Conservation (phyloP, 2,329 filamentous ascomycete species). For the Fusarium clavum region DNA sequence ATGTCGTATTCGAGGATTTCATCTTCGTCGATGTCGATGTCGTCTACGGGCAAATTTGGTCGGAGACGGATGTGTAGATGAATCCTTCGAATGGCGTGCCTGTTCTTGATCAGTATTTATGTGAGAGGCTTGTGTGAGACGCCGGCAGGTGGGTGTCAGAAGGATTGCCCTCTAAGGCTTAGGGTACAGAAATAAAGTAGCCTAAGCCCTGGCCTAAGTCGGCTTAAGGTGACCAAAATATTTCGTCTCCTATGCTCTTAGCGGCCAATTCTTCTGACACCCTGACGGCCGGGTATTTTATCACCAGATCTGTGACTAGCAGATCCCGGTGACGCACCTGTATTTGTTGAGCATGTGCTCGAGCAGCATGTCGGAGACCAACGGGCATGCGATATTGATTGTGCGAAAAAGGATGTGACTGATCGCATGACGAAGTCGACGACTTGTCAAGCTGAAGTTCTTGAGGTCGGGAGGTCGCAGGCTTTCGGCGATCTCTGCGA, state of each 20-base stretch:
- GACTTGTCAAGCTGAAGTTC: background rate
- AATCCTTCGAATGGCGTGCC: background rate
- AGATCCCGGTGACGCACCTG: background rate
- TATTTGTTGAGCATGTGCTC: background rate
- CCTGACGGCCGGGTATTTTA: too few relatives aligned
- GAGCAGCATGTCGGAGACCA: background rate
- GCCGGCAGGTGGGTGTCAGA: too few relatives aligned
- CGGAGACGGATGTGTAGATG: background rate
- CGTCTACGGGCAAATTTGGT: background rate
- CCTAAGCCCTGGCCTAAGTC: too few relatives aligned
- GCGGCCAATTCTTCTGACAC: too few relatives aligned
- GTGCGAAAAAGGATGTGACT: background rate
- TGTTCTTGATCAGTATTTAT: accelerated
- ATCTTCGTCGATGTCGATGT: accelerated
- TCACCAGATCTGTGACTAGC: too few relatives aligned
- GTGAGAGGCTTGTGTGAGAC: background rate
- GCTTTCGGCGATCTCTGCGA: background rate
- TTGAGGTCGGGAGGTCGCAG: background rate
- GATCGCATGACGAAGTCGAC: background rate
- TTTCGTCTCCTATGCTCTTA: too few relatives aligned
- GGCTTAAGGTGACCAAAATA: too few relatives aligned
- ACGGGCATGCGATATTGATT: background rate
- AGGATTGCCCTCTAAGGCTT: too few relatives aligned
- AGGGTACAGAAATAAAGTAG: too few relatives aligned
- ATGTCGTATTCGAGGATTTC: too few relatives aligned